Evolutionary conservation across 805 yeast genomes (phyloP).

Genomic region (Metschnikowia vanudenii): DNA sequence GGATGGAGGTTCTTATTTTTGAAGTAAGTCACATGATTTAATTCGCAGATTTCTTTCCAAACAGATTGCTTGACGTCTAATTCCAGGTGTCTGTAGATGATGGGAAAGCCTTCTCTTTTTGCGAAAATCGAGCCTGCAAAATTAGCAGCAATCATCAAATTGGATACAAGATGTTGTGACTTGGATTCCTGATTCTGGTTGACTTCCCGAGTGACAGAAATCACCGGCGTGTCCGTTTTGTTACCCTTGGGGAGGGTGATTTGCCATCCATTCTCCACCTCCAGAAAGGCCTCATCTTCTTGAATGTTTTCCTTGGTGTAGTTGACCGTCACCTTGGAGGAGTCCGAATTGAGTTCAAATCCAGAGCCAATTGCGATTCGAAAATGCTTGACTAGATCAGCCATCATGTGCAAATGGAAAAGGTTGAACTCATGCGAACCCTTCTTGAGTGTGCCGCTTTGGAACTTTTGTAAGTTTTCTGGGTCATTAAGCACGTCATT

Average conservation of each 20-base stretch:
- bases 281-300: background rate
- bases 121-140: conserved; percentile 54
- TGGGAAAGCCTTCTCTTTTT: conserved; percentile 43
- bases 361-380: conserved; percentile 26
- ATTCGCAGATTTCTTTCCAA: conserved; percentile 24
- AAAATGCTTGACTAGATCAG: conserved; percentile 26
- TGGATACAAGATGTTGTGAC: conserved; percentile 71
- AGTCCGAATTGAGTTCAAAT: conserved; percentile 19
- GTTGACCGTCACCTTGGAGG: conserved; percentile 19
- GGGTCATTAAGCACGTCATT: conserved; percentile 45
- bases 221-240: conserved; percentile 8
- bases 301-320: conserved; percentile 2
- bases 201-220: conserved; percentile 13
- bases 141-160: conserved; percentile 81
- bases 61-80: conserved; percentile 27
- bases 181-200: conserved; percentile 29
- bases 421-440: conserved; percentile 26
- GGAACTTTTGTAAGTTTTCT: conserved; percentile 13
- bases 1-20: conserved; percentile 25
- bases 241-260: conserved; percentile 7
- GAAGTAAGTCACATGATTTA: conserved; percentile 20
- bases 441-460: conserved; percentile 10
- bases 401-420: conserved; percentile 26
- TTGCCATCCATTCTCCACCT: conserved; percentile 15
- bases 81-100: conserved; percentile 46